These are phyloP conservation scores for Leucocoprinus birnbaumii DNA, from an alignment of 768 basidiomycete genomes.

Conservation along the genomic window DNA sequence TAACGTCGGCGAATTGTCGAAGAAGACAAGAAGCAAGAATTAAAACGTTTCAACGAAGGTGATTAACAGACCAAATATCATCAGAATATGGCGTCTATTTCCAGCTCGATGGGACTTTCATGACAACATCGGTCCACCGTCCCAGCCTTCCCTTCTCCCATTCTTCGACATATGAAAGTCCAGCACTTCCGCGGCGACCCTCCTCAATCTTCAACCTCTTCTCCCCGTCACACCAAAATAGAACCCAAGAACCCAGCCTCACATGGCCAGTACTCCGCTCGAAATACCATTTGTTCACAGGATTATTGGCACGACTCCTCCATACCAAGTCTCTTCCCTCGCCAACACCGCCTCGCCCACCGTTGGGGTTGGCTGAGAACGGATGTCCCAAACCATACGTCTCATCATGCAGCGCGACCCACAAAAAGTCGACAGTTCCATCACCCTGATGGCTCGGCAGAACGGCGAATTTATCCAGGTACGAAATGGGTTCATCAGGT, in stretches of 20 bases:
- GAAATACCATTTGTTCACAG: constrained; percentile 99
- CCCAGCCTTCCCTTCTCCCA: constrained; percentile 74
- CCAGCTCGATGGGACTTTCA: constrained; percentile 81
- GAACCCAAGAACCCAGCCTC: constrained; percentile 80
- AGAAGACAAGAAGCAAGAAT: not conserved
- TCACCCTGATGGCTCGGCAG: constrained; percentile 94
- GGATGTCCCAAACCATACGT: constrained; percentile 94
- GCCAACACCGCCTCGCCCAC: constrained; percentile 86
- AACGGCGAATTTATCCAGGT: constrained; percentile 98
- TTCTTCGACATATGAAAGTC: constrained; percentile 68
- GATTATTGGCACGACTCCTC: constrained; percentile 91
- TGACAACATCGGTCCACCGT: constrained; percentile 66
- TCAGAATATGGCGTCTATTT: constrained; percentile 27
- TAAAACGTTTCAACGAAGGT: not conserved
- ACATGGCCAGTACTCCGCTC: constrained; percentile 92
- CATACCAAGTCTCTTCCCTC: constrained; percentile 95
- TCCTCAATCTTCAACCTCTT: constrained; percentile 72
- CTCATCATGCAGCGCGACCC: constrained; percentile 98
- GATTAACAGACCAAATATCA: not conserved
- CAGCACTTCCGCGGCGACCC: constrained; percentile 57
- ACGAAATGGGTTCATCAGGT: constrained; percentile 57
- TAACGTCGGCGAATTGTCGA: too few relatives aligned
- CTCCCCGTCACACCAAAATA: constrained; percentile 99
- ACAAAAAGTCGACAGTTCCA: constrained; percentile 98
- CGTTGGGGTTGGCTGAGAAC: constrained; percentile 93